Evolutionary conservation across 257 asterid genomes (phyloP).

Genomic region (Fraxinus cuspidata): DNA sequence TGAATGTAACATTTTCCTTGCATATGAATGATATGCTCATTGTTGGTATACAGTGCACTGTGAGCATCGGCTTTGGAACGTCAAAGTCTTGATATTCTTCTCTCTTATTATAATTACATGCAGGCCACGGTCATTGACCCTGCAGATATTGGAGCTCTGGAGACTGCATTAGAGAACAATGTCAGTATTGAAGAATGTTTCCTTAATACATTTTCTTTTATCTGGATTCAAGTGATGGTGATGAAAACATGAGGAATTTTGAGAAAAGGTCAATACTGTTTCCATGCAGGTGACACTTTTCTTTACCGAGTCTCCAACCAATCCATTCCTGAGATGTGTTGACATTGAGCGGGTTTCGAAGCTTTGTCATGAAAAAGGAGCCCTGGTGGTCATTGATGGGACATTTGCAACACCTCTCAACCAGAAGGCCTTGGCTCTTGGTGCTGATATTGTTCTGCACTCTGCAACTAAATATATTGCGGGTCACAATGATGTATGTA

Average conservation of each 20-base stretch:
- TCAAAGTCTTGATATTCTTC: constrained; percentile 24
- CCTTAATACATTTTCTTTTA: constrained; percentile 10
- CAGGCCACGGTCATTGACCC: constrained; percentile 98
- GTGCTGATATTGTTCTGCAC: constrained; percentile 89
- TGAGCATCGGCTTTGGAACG: constrained; percentile 1
- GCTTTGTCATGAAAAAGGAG: constrained; percentile 88
- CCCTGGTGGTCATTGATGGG: constrained; percentile 80
- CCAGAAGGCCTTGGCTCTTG: constrained; percentile 92
- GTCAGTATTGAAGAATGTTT: constrained; percentile 41
- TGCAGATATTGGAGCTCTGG: constrained; percentile 83
- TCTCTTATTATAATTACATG: constrained; percentile 28
- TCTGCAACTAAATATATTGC: constrained; percentile 87
- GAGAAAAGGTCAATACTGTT: constrained; percentile 11
- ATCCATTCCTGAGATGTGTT: constrained; percentile 91
- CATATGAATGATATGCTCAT: neutral
- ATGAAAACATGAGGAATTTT: neutral
- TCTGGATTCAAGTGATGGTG: neutral
- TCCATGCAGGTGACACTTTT: constrained; percentile 73
- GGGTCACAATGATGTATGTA: constrained; percentile 89
- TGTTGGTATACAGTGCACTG: neutral
- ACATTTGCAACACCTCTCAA: constrained; percentile 93
- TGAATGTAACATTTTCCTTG: neutral
- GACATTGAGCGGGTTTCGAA: constrained; percentile 84
- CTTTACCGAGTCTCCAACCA: constrained; percentile 93
- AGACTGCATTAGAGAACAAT: constrained; percentile 63